These are phyloP conservation scores for Penicillium fimorum DNA, from an alignment of 495 filamentous ascomycete genomes.

Conservation along the genomic window DNA sequence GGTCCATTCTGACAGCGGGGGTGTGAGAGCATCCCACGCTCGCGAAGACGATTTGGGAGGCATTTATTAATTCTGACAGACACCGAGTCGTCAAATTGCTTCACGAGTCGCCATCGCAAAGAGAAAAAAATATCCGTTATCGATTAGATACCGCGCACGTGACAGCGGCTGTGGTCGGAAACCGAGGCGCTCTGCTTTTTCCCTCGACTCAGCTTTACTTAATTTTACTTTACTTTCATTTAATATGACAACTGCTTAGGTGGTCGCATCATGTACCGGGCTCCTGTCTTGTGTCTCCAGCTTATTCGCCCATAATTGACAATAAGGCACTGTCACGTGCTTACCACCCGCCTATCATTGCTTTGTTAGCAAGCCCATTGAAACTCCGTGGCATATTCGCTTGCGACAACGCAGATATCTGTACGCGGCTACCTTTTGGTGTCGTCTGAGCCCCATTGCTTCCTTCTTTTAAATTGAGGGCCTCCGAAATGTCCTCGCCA, in stretches of 20 bases:
- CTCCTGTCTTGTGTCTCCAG: not conserved
- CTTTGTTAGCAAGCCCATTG: constrained; percentile 21
- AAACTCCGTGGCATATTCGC: constrained; percentile 27
- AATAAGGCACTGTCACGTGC: constrained; percentile 7
- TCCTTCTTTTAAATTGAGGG: constrained; percentile 45
- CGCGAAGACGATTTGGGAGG: constrained; percentile 47
- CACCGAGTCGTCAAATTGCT: constrained; percentile 1
- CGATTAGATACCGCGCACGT: constrained; percentile 32
- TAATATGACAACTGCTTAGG: constrained; percentile 1
- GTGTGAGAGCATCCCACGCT: constrained; percentile 77
- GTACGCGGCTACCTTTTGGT: constrained; percentile 51
- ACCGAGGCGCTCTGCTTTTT: constrained; percentile 23
- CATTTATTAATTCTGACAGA: constrained; percentile 22
- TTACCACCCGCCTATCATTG: constrained; percentile 26
- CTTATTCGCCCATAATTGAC: not conserved
- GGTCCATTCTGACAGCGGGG: constrained; percentile 84
- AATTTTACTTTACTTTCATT: constrained; percentile 12
- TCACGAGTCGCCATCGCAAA: constrained; percentile 9
- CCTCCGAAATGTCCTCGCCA: constrained; percentile 46
- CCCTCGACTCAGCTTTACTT: constrained; percentile 30
- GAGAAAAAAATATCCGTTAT: constrained; percentile 31
- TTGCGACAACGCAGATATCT: constrained; percentile 21
- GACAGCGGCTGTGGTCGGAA: constrained; percentile 27
- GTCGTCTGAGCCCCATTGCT: constrained; percentile 44
- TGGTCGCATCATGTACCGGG: constrained; percentile 12